Conservation (phyloP, 768 basidiomycete genomes). For the Termitomyces heimii region DNA sequence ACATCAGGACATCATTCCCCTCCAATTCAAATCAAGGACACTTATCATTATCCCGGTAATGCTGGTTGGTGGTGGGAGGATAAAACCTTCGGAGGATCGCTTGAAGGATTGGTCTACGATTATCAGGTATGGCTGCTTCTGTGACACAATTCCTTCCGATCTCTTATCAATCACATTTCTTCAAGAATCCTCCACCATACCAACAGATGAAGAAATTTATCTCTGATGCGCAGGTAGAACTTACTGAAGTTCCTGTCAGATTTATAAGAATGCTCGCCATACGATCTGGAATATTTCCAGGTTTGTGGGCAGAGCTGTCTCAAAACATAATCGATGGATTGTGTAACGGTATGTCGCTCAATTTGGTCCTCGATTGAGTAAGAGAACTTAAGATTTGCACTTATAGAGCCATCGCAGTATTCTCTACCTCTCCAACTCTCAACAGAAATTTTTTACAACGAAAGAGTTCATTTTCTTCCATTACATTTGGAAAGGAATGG, state of each 20-base stretch:
- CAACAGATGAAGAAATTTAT: background rate
- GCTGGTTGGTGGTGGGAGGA: slow-evolving; percentile 3
- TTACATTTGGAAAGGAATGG: background rate
- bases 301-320: background rate
- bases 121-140: background rate
- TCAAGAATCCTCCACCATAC: background rate
- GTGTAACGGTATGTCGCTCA: background rate
- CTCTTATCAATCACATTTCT: background rate
- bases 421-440: background rate
- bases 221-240: background rate
- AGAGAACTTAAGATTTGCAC: background rate
- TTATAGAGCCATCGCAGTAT: background rate
- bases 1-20: background rate
- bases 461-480: background rate
- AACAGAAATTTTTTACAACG: background rate
- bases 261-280: background rate
- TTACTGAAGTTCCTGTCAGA: background rate
- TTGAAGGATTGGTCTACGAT: slow-evolving; percentile 1
- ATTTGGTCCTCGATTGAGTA: background rate
- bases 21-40: background rate
- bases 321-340: background rate
- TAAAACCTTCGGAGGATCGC: slow-evolving; percentile 1
- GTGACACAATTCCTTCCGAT: rapidly evolving
- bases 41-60: background rate
- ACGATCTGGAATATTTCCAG: background rate